phyloP scores from a whole-genome alignment of 2,329 filamentous ascomycete species.

The Alternaria ventricosa region DNA sequence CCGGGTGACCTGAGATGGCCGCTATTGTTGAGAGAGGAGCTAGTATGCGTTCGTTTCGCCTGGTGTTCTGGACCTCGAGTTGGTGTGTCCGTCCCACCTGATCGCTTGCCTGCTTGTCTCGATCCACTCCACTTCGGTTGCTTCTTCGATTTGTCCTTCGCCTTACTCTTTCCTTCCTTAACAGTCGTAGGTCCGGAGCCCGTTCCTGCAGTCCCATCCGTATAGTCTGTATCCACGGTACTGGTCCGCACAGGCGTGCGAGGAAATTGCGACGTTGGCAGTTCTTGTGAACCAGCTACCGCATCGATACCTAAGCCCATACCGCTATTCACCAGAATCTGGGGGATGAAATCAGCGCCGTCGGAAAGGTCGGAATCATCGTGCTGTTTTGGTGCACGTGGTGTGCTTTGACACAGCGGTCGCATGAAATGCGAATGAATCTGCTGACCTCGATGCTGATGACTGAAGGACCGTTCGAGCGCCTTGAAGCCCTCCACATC shows the following conservation, averaged over 20 bases:
- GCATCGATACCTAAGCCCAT: slow-evolving; percentile 37
- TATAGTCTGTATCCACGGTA: slow-evolving; percentile 42
- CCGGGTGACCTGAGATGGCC: slow-evolving; percentile 42
- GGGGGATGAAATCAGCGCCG: slow-evolving; percentile 36
- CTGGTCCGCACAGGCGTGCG: slow-evolving; percentile 36
- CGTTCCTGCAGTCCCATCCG: slow-evolving; percentile 37
- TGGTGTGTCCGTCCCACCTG: slow-evolving; percentile 40
- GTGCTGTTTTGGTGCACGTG: slow-evolving; percentile 36
- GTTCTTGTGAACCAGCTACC: slow-evolving; percentile 27
- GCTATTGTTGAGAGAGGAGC: slow-evolving; percentile 34
- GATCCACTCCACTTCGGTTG: slow-evolving; percentile 38
- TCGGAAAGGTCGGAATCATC: slow-evolving; percentile 47
- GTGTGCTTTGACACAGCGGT: slow-evolving; percentile 61
- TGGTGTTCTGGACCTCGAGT: slow-evolving; percentile 32
- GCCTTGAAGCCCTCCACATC: slow-evolving; percentile 70
- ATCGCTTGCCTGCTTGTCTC: slow-evolving; percentile 28
- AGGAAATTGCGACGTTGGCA: slow-evolving; percentile 20
- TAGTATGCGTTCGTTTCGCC: slow-evolving; percentile 25
- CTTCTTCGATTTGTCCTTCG: slow-evolving; percentile 43
- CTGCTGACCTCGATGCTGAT: slow-evolving; percentile 65
- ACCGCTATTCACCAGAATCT: slow-evolving; percentile 35
- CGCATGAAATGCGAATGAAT: slow-evolving; percentile 69
- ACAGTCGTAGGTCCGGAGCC: slow-evolving; percentile 26
- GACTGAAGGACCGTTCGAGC: slow-evolving; percentile 65
- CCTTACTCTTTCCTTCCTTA: slow-evolving; percentile 36